A percentile compares a stretch with the other conserved stretches of the same genome.
phyloP scores from a whole-genome alignment of 2,329 filamentous ascomycete species.

The Diaporthe caulivora region DNA sequence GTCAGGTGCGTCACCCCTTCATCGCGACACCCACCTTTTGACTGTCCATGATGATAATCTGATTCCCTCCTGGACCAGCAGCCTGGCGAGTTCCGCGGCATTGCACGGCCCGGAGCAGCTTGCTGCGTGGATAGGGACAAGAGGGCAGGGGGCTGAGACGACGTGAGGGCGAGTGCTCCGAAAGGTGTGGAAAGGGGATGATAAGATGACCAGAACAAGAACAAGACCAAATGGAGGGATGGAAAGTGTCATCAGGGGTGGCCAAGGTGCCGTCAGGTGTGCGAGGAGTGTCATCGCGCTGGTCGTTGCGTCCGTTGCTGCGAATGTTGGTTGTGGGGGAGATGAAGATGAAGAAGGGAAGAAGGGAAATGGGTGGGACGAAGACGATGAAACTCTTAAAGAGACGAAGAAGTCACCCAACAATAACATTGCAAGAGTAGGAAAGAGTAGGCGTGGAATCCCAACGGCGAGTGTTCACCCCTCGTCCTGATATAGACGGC shows the following conservation, averaged over 20 bases:
- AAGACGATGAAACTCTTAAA: neutral
- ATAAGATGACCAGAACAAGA: fast-evolving
- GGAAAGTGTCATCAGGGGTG: neutral
- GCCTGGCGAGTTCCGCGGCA: neutral
- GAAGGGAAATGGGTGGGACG: neutral
- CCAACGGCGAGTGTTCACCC: neutral
- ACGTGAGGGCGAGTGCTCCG: neutral
- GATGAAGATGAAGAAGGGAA: neutral
- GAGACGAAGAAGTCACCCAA: neutral
- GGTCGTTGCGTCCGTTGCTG: neutral
- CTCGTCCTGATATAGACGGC: neutral
- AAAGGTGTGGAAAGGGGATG: neutral
- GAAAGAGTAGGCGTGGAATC: neutral
- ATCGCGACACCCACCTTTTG: conserved; percentile 15
- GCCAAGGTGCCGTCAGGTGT: neutral
- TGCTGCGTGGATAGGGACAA: neutral
- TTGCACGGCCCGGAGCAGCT: neutral
- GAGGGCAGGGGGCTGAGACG: neutral
- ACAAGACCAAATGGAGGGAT: neutral
- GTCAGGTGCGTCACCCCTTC: neutral
- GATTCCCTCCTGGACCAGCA: neutral
- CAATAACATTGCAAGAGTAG: neutral
- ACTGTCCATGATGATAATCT: neutral
- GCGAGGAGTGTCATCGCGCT: neutral
- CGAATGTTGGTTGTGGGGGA: neutral